Evolutionary conservation across 1,139 yeast genomes (phyloP).

Genomic region (Saccharomyces pastorianus): DNA sequence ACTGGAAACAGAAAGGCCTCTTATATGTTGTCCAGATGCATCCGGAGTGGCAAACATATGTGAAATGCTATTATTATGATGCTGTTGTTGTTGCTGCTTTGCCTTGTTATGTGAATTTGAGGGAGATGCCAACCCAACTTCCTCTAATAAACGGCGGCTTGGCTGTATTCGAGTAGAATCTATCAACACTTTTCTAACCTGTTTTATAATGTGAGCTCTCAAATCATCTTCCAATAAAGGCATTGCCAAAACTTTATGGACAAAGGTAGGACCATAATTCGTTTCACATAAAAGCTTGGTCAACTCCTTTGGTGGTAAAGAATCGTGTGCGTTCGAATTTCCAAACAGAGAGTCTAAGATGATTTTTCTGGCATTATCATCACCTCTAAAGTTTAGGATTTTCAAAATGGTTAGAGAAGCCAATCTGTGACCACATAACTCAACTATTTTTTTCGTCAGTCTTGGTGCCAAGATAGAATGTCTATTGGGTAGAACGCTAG

Average conservation of each 20-base stretch:
- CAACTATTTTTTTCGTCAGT: conserved; percentile 54
- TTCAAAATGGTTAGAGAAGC: conserved; percentile 81
- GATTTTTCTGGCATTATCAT: conserved; percentile 50
- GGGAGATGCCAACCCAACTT: conserved; percentile 56
- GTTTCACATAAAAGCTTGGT: conserved; percentile 50
- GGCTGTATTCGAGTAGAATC: conserved; percentile 60
- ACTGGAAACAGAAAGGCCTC: conserved; percentile 30
- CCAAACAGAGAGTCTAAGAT: conserved; percentile 65
- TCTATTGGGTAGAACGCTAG: conserved; percentile 59
- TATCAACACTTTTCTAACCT: conserved; percentile 53
- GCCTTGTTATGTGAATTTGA: conserved; percentile 2
- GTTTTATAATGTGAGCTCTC: conserved; percentile 49
- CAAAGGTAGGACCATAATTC: conserved; percentile 75
- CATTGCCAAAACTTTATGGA: conserved; percentile 67
- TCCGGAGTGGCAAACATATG: conserved; percentile 21
- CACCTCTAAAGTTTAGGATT: conserved; percentile 62
- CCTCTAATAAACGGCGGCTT: conserved; percentile 83
- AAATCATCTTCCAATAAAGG: conserved; percentile 50
- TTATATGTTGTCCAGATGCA: conserved; percentile 19
- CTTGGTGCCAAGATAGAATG: conserved; percentile 49
- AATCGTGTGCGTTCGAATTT: conserved; percentile 21
- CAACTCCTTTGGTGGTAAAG: conserved; percentile 33
- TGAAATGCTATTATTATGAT: conserved; percentile 24
- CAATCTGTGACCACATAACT: conserved; percentile 72
- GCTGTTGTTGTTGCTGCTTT: conserved; percentile 7